Base-by-base conservation (phyloP, 2,329 filamentous ascomycete species). In the Chaetoscypha palmicola region DNA sequence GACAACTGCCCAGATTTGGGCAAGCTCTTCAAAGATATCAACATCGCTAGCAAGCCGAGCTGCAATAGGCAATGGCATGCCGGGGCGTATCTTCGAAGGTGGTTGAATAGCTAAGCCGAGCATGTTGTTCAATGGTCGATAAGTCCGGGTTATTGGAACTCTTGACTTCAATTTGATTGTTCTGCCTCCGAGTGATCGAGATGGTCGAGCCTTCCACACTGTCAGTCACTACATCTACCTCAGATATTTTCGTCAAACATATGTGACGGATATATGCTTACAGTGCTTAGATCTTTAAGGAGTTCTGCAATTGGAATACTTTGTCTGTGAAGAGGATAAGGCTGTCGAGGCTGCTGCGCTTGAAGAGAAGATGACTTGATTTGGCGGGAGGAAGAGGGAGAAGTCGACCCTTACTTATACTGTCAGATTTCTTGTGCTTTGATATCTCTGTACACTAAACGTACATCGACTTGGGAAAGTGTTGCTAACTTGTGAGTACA, bases 91-190 rank as follows among this genome's bases (percentile, higher is more conserved):
- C 37, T 50, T 48, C n/a, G 45, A 42, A 16, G 56, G 52, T 33
- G 59, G 58, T 43, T 60, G 59, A 34, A 60, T 54, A 31, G 53
- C 55, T 12, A 61, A 39, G n/a, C 30, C 31, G 28, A 41, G 20
- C 39, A 41, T 41, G 8, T 41, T 41, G 38, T 22, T 31, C 28
- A 14, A 31, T 31, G 4, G 9, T 31, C 12, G 11, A 14, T 10
- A 12, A 14, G 9, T 31, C 28, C 16, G 12, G 4, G 4, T 4
- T 31, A 11, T 10, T 10, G 16, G 9, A 14, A 31, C 12, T 31
- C 9, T 31, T 11, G 28, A 3, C 16, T 31, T 9, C 12, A 14
- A 11, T 14, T 31, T 11, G 16, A 31, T n/a, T n/a, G n/a, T n/a
- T n/a, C n/a, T n/a, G n/a, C n/a, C n/a, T n/a, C n/a, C n/a, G n/a